Evolutionary conservation across 805 yeast species (phyloP), one percentile per base, ranked within the genome.

Genomic region (Saccharomyces mikatae): DNA sequence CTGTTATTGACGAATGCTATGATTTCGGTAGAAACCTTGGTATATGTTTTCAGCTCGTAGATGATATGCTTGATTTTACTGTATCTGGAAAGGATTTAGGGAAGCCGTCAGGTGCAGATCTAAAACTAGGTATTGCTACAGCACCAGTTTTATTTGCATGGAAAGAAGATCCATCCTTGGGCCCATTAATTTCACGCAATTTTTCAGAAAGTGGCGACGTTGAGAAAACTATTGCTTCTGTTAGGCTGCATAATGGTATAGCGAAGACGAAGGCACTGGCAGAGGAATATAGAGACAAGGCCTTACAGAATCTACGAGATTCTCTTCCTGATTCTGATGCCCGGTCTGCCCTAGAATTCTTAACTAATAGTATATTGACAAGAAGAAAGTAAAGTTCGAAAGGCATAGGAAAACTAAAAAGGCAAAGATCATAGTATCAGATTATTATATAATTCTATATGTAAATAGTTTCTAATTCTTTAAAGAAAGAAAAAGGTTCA

Each of bases 131-230:
- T 0, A 78, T 94, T 62, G 98, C 98, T 1, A 94, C 99, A 0
- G 98, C 97, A 0, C 99, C 99, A 1, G 90, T 92, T 2, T 74
- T 94, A 53, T 94, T 79, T 71, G 98, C 99, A 1, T 94, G 99
- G 99, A 83, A 81, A 64, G 81, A 86, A 63, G 83, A 81, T 63
- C 96, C 96, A 0, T 86, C 84, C 55, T 76, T 94, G 49, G 98
- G 97, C 2, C 83, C 81, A 41, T 71, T 92, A 63, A 90, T 94
- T 62, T 82, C 82, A 26, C 80, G 98, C 56, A 89, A 92, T 70
- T 94, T 94, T 70, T 76, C 79, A 48, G 73, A 81, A 54, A 81
- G 83, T 1, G 96, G 96, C 4, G 99, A 94, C 69, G 86, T 92
- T 41, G 89, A 87, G 61, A 71, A 75, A n/a, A 95, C 97, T 1